Percentiles rank a stretch among this genome's conserved stretches.
These are phyloP conservation scores for Epichloe typhina DNA, from an alignment of 2,329 filamentous ascomycete genomes.

Conservation along the genomic window DNA sequence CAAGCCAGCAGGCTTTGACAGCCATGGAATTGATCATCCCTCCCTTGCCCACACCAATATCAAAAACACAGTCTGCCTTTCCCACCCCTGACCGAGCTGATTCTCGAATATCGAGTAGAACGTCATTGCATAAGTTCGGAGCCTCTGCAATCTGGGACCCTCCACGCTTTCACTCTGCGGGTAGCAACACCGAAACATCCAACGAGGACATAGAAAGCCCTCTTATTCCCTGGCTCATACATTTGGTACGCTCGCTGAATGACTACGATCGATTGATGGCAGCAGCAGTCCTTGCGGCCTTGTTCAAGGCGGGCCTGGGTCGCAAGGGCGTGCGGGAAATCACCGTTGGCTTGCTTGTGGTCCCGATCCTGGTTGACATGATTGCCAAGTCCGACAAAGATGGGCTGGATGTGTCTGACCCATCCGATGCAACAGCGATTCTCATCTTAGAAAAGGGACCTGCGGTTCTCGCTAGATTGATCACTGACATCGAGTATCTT, in stretches of 20 bases:
- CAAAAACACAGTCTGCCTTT: conserved; percentile 16
- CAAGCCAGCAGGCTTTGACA: conserved; percentile 24
- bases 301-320: conserved; percentile 56
- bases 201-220: conserved; percentile 54
- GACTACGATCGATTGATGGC: conserved; percentile 54
- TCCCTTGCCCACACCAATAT: conserved; percentile 30
- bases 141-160: conserved; percentile 20
- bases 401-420: conserved; percentile 21
- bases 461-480: conserved; percentile 61
- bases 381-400: conserved; percentile 37
- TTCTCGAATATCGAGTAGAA: conserved; percentile 16
- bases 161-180: conserved; percentile 15
- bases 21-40: conserved; percentile 57
- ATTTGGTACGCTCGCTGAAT: conserved; percentile 42
- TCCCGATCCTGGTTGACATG: conserved; percentile 57
- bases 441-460: conserved; percentile 57
- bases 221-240: conserved; percentile 60
- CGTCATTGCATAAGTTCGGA: conserved; percentile 16
- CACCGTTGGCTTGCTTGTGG: conserved; percentile 51
- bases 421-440: conserved; percentile 22
- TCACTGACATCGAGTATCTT: conserved; percentile 64
- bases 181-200: conserved; percentile 20
- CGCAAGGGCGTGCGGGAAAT: conserved; percentile 46
- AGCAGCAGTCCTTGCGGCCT: conserved; percentile 51
- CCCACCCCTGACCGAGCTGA: conserved; percentile 13